phyloP scores from a whole-genome alignment of 176 grass and related monocot species.

The Poa pratensis region DNA sequence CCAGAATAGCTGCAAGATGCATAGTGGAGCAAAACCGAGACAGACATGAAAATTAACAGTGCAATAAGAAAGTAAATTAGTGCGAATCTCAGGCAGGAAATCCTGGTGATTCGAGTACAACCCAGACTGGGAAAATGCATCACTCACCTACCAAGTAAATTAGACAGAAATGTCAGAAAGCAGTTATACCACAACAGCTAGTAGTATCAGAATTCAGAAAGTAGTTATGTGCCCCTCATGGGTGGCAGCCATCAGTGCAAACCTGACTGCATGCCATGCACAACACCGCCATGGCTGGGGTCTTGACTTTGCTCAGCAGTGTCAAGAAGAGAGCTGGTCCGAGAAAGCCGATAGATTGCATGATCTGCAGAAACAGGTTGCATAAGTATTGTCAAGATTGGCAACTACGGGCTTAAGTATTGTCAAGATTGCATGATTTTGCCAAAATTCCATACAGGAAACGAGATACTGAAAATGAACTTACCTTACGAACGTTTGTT shows the following conservation, averaged over 20 bases:
- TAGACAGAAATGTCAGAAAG: background rate
- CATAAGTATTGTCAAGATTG: slow-evolving; percentile 7
- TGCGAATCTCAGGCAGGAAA: too few relatives aligned
- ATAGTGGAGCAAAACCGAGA: too few relatives aligned
- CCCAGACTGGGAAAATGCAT: slow-evolving; percentile 97
- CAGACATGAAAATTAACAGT: too few relatives aligned
- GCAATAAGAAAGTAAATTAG: too few relatives aligned
- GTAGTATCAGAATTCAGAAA: background rate
- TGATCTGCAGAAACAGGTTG: slow-evolving; percentile 62
- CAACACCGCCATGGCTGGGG: slow-evolving; percentile 79
- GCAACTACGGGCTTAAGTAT: too few relatives aligned
- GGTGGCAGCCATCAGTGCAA: slow-evolving; percentile 22
- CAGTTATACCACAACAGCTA: background rate
- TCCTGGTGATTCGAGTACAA: slow-evolving; percentile 97
- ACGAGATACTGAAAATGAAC: background rate
- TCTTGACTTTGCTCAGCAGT: slow-evolving; percentile 66
- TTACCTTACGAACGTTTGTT: slow-evolving; percentile 92
- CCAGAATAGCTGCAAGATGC: too few relatives aligned
- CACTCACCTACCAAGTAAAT: slow-evolving; percentile 62
- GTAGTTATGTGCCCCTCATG: background rate
- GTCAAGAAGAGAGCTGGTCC: slow-evolving; percentile 91
- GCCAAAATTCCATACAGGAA: slow-evolving; percentile 28
- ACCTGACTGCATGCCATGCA: slow-evolving; percentile 99
- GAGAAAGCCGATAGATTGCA: slow-evolving; percentile 98
- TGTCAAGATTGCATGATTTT: background rate